Percentiles rank a stretch among this genome's conserved stretches.
Evolutionary conservation across 2,329 filamentous ascomycete species (phyloP).

Genomic region (Colletotrichum paranaense): DNA sequence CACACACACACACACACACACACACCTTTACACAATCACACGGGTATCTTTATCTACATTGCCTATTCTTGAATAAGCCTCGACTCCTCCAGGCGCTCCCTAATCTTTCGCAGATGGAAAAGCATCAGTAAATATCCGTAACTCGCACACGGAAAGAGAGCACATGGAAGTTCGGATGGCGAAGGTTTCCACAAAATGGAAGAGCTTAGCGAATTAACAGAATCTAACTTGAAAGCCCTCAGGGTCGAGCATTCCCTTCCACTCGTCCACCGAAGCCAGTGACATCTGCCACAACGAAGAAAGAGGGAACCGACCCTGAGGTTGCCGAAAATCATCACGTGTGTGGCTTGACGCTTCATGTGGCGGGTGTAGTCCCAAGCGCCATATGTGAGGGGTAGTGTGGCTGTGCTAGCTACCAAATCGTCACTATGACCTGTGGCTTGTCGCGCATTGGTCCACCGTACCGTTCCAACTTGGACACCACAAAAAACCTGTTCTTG

Average conservation of each 20-base stretch:
- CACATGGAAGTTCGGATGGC: neutral
- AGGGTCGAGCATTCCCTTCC: neutral
- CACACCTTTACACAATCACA: no score
- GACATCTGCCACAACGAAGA: neutral
- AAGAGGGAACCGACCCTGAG: neutral
- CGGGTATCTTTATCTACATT: neutral
- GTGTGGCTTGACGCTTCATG: neutral
- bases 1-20: no score
- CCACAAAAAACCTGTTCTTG: neutral
- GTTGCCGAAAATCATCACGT: neutral
- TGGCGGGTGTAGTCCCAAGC: accelerated
- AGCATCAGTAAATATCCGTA: neutral
- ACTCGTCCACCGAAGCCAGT: neutral
- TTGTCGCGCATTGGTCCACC: neutral
- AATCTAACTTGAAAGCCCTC: neutral
- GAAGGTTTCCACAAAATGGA: neutral
- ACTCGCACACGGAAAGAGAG: neutral
- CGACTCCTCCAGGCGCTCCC: no score
- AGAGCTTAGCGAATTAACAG: neutral
- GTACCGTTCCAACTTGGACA: no score
- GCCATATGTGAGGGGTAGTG: neutral
- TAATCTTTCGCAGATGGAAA: neutral
- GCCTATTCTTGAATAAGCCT: neutral
- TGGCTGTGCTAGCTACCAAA: neutral
- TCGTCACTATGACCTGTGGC: neutral